Evolutionary conservation across 148 eudicot species (phyloP).

Genomic region (Vaccinium macrocarpon): DNA sequence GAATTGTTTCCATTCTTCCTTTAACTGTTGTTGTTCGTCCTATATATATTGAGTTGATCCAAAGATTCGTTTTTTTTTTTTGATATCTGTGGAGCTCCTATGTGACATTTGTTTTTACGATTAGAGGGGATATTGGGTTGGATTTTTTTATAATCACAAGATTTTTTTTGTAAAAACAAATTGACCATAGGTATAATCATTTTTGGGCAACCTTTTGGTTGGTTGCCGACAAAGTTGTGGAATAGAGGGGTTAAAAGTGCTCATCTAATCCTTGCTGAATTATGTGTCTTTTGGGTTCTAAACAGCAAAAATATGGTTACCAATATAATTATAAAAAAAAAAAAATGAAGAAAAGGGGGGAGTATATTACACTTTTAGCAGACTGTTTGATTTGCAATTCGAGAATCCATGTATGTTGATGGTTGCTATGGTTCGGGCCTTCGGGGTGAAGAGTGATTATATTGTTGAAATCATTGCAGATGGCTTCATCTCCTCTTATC

Average conservation of each 20-base stretch:
- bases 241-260: neutral
- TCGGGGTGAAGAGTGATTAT: neutral
- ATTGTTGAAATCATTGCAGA: slow-evolving; percentile 37
- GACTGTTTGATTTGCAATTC: neutral
- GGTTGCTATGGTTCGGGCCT: neutral
- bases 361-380: neutral
- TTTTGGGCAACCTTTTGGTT: slow-evolving; percentile 1
- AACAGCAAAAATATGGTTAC: neutral
- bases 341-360: too few relatives aligned
- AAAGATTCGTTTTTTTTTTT: neutral
- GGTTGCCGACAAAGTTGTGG: neutral
- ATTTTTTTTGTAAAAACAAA: too few relatives aligned
- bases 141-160: too few relatives aligned
- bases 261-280: neutral
- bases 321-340: neutral
- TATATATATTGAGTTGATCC: neutral
- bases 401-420: neutral
- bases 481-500: slow-evolving; percentile 69
- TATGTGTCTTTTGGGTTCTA: neutral
- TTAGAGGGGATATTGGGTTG: neutral
- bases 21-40: neutral
- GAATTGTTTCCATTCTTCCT: neutral
- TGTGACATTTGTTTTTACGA: neutral
- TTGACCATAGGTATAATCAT: neutral
- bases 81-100: neutral